Percentiles rank a stretch among this genome's conserved stretches.
Conservation (phyloP, 805 yeast species). For the Teunomyces cretensis region DNA sequence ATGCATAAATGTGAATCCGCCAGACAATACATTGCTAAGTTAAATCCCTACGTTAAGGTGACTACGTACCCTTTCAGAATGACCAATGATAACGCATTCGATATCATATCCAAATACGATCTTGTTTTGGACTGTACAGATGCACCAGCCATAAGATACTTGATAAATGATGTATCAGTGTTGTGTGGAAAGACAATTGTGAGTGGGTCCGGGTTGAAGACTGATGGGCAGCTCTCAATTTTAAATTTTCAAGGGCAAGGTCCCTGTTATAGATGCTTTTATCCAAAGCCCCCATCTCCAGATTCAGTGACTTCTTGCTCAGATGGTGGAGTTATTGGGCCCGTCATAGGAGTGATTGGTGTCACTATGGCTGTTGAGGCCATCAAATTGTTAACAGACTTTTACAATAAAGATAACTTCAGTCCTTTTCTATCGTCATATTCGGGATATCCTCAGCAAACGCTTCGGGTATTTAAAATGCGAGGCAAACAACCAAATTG, state of each 20-base stretch:
- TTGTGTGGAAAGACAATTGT: constrained; percentile 67
- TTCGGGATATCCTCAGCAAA: constrained; percentile 65
- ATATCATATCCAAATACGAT: constrained; percentile 64
- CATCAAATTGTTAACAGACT: constrained; percentile 65
- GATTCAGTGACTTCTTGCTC: constrained; percentile 79
- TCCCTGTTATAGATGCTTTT: constrained; percentile 94
- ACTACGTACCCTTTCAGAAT: constrained; percentile 53
- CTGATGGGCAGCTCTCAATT: constrained; percentile 87
- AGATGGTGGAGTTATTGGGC: constrained; percentile 94
- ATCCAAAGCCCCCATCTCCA: constrained; percentile 88
- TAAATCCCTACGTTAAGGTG: constrained; percentile 71
- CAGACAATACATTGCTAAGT: constrained; percentile 41
- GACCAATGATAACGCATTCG: constrained; percentile 57
- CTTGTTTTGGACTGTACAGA: constrained; percentile 91
- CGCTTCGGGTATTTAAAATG: constrained; percentile 75
- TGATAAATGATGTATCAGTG: constrained; percentile 83
- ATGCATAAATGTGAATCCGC: constrained; percentile 81
- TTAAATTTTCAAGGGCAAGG: constrained; percentile 65
- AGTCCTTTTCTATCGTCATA: constrained; percentile 69
- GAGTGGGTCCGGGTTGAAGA: constrained; percentile 87
- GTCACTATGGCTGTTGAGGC: constrained; percentile 86
- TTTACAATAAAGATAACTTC: constrained; percentile 51
- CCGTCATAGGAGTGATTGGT: constrained; percentile 93
- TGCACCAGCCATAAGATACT: constrained; percentile 81
- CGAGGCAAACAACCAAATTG: constrained; percentile 64